Evolutionary conservation across 2,329 filamentous ascomycete species (phyloP), one percentile per base, ranked within the genome.

Genomic region (Neopestalotiopsis sp.): DNA sequence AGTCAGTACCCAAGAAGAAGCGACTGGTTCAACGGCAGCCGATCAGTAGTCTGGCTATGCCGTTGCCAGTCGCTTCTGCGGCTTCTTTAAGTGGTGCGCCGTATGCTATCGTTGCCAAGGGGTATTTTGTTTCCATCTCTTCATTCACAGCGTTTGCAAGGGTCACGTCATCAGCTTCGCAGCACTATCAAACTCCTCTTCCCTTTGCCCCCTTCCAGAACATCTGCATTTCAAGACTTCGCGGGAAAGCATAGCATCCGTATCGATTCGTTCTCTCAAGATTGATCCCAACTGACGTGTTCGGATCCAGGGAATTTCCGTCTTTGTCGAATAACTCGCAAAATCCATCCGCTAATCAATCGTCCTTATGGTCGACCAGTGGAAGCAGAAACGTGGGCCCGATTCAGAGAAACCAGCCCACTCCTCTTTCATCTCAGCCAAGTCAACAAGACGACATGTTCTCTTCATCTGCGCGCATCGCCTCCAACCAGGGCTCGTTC

Each of bases 321-420:
- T 90, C 89, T 28, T 79, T 92, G 73, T 90, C 89, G 65, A 90
- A 88, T 74, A 90, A 87, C 71, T 82, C 87, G 59, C 87, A 88
- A 74, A 78, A 89, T 58, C 80, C 84, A 34, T 86, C 78, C 69
- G 78, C 83, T 6, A 84, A 77, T 60, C 84, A 84, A 70, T 80
- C 84, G 14, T 86, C 86, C 4, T 82, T 90, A 79, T 90, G 88
- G 88, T 84, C 86, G 57, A 81, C 82, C 32, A 81, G 82, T 70
- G 84, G 83, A 6, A 81, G 84, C 20, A 82, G 88, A 70, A 85
- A 81, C 68, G 78, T 88, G 68, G 81, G 81, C 59, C 82, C 82
- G 34, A 81, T 86, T 69, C 86, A 85, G 71, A 83, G 88, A 68
- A 87, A 84, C 69, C 82, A 86, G 71, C 79, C 82, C 40, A 85